phyloP scores from a whole-genome alignment of 176 grass and related monocot species.

The Aegilops bicornis region DNA sequence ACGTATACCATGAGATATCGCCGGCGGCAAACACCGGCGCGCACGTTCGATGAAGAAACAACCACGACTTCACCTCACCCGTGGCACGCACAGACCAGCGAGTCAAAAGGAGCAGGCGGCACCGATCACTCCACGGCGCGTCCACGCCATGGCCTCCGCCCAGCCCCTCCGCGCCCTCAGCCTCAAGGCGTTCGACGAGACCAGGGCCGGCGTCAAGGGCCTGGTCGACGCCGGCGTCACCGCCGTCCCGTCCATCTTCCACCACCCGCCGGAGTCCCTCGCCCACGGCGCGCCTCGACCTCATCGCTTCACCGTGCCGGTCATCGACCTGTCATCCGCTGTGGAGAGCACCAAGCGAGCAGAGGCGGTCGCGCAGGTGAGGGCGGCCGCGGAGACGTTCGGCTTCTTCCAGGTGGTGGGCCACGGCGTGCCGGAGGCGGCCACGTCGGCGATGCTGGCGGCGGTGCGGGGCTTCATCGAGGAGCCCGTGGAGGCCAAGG shows the following conservation, averaged over 20 bases:
- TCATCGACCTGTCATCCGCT: neutral
- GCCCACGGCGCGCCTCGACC: neutral
- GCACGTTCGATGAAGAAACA: too few relatives aligned
- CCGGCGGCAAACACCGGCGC: too few relatives aligned
- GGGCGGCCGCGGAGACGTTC: neutral
- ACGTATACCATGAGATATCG: too few relatives aligned
- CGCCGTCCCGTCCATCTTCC: constrained; percentile 5
- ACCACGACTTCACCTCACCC: too few relatives aligned
- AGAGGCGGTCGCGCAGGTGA: neutral
- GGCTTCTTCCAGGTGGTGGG: constrained; percentile 13
- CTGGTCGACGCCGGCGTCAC: neutral
- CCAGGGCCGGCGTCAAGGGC: neutral
- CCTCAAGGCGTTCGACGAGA: neutral
- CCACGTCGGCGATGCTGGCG: neutral
- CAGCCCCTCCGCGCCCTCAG: neutral
- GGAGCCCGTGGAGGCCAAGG: constrained; percentile 9
- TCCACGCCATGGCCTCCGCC: neutral
- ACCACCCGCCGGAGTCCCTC: neutral
- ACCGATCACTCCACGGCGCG: too few relatives aligned
- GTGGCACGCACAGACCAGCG: too few relatives aligned
- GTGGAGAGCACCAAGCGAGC: neutral
- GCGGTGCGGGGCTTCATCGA: neutral
- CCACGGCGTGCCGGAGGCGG: neutral
- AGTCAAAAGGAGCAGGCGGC: too few relatives aligned
- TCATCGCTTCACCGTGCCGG: neutral